phyloP scores from a whole-genome alignment of 805 yeast genomes.

The Wickerhamiella sergipiensis region DNA sequence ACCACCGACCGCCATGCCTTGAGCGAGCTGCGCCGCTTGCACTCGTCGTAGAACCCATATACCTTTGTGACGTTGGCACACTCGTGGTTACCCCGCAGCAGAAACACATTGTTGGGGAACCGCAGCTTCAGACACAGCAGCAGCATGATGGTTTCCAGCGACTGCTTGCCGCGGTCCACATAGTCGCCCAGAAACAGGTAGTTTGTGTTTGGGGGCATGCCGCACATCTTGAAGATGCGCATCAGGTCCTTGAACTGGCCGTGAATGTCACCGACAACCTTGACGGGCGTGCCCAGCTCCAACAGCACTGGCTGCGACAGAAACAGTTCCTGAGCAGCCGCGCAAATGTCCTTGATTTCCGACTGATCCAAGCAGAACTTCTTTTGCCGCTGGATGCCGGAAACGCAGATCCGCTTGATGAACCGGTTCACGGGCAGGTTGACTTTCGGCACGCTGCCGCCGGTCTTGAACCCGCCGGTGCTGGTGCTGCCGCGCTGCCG shows the following conservation, averaged over 20 bases:
- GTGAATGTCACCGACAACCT: constrained; percentile 88
- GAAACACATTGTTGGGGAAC: constrained; percentile 86
- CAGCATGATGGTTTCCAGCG: constrained; percentile 78
- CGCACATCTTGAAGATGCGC: constrained; percentile 86
- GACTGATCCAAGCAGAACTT: constrained; percentile 68
- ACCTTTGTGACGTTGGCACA: constrained; percentile 95
- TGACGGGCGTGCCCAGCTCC: constrained; percentile 75
- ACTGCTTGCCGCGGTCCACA: constrained; percentile 96
- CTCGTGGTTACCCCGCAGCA: constrained; percentile 95
- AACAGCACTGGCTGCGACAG: constrained; percentile 79
- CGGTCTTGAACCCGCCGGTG: not conserved
- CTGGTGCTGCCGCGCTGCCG: not conserved
- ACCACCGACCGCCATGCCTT: constrained; percentile 87
- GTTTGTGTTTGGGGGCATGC: constrained; percentile 89
- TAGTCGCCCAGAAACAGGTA: constrained; percentile 91
- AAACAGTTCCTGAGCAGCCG: constrained; percentile 73
- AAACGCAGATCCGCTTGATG: constrained; percentile 18
- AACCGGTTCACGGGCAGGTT: constrained; percentile 13
- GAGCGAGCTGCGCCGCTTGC: constrained; percentile 81
- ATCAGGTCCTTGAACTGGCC: constrained; percentile 92
- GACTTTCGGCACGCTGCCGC: not conserved
- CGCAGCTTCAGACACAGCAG: constrained; percentile 85
- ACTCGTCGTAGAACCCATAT: constrained; percentile 95
- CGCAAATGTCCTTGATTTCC: constrained; percentile 75
- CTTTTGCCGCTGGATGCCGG: constrained; percentile 20